Conservation (phyloP, 352 stramenopile species). For the Phytophthora nicotianae region DNA sequence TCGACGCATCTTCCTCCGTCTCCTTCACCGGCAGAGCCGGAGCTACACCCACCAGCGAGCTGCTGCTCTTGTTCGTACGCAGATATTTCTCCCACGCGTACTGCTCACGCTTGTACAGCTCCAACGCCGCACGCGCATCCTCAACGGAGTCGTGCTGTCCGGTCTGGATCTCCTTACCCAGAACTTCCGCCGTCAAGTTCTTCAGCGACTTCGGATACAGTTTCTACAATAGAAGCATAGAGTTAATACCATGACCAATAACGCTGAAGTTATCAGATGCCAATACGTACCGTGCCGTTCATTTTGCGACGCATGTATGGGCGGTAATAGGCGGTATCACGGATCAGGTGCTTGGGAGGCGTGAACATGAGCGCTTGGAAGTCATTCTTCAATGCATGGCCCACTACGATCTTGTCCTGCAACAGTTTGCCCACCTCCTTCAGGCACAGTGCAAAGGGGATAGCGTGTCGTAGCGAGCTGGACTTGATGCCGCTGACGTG, state of each 20-base stretch:
- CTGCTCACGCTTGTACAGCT: constrained; percentile 86
- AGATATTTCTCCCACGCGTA: constrained; percentile 88
- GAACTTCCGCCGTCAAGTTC: constrained; percentile 70
- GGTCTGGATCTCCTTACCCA: constrained; percentile 72
- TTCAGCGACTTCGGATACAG: constrained; percentile 85
- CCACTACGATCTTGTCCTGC: constrained; percentile 83
- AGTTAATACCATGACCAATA: neutral
- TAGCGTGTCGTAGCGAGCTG: constrained; percentile 69
- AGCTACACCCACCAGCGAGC: constrained; percentile 57
- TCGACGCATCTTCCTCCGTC: constrained; percentile 22
- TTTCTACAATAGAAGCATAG: constrained; percentile 54
- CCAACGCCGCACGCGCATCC: constrained; percentile 75
- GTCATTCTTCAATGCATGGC: constrained; percentile 86
- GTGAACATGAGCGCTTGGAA: constrained; percentile 89
- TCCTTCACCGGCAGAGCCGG: constrained; percentile 47
- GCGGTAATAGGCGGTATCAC: constrained; percentile 84
- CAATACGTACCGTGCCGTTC: constrained; percentile 71
- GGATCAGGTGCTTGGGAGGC: constrained; percentile 77
- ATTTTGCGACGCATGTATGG: constrained; percentile 88
- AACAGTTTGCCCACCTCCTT: constrained; percentile 85
- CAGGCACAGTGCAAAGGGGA: constrained; percentile 79
- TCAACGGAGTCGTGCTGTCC: constrained; percentile 90
- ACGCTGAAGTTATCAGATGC: neutral
- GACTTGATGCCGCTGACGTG: constrained; percentile 86
- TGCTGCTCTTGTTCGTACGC: constrained; percentile 59